Evolutionary conservation across 768 basidiomycete species (phyloP).

Genomic region (Tylopilus plumbeoviolaceoides): DNA sequence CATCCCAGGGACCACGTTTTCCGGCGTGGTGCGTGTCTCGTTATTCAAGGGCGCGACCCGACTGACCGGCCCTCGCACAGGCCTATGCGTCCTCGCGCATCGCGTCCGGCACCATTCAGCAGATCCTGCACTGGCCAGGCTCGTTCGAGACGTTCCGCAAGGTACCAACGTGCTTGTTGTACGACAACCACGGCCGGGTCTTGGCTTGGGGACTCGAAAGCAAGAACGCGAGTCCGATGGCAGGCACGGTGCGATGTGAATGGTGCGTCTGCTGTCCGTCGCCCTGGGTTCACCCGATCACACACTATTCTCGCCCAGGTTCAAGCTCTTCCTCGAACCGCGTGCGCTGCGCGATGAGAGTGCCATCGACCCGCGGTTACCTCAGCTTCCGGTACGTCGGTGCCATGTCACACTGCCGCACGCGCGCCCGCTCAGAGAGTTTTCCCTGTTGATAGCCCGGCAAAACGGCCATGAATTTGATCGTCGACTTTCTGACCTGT

Average conservation of each 20-base stretch:
- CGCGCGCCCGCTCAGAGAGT: no score
- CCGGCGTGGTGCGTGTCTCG: slow-evolving; percentile 65
- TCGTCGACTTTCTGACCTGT: slow-evolving; percentile 77
- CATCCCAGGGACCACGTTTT: slow-evolving; percentile 74
- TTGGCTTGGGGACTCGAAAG: slow-evolving; percentile 86
- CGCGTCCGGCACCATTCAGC: slow-evolving; percentile 72
- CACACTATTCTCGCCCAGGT: slow-evolving; percentile 39
- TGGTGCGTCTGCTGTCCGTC: slow-evolving; percentile 32
- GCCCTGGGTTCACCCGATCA: neutral
- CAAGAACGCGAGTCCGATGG: slow-evolving; percentile 69
- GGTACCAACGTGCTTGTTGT: slow-evolving; percentile 80
- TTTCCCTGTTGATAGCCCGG: slow-evolving; percentile 46
- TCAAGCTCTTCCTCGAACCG: slow-evolving; percentile 86
- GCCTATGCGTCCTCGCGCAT: slow-evolving; percentile 87
- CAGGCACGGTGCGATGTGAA: slow-evolving; percentile 58
- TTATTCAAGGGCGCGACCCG: neutral
- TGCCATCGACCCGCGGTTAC: slow-evolving; percentile 71
- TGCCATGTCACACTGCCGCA: neutral
- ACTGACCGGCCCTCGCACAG: slow-evolving; percentile 35
- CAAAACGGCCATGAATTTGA: slow-evolving; percentile 73
- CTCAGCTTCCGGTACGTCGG: slow-evolving; percentile 65
- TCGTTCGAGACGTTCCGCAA: slow-evolving; percentile 85
- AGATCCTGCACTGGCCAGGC: slow-evolving; percentile 84
- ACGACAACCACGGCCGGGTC: slow-evolving; percentile 68
- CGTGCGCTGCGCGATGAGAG: slow-evolving; percentile 70